Percentiles rank a stretch among this genome's conserved stretches.
phyloP scores from a whole-genome alignment of 2,329 filamentous ascomycete species.

The Aspergillus phoenicis region DNA sequence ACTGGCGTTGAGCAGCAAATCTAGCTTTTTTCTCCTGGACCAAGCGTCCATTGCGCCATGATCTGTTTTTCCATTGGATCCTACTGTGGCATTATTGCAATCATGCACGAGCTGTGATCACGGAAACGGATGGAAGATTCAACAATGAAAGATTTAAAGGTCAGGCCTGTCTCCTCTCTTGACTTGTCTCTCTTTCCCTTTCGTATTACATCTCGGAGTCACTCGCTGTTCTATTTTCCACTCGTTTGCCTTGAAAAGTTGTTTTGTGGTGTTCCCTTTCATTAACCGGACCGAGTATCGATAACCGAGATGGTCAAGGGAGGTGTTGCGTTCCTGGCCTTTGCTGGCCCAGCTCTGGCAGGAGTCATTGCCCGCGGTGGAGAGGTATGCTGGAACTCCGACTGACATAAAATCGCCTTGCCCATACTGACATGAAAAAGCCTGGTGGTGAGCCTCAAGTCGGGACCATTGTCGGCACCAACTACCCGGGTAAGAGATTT shows the following conservation, averaged over 20 bases:
- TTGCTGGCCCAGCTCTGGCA: slow-evolving; percentile 40
- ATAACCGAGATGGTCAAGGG: slow-evolving; percentile 39
- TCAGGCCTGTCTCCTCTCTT: slow-evolving; percentile 12
- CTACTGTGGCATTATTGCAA: slow-evolving; percentile 31
- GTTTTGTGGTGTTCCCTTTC: slow-evolving; percentile 19
- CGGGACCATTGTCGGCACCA: slow-evolving; percentile 1
- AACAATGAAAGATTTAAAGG: slow-evolving; percentile 31
- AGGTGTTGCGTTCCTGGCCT: slow-evolving; percentile 38
- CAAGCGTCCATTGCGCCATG: slow-evolving; percentile 7
- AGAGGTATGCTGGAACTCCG: slow-evolving; percentile 3
- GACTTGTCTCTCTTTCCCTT: slow-evolving; percentile 12
- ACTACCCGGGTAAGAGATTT: not conserved
- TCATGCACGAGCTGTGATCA: slow-evolving; percentile 20
- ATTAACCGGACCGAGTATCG: slow-evolving; percentile 15
- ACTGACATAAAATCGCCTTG: not conserved
- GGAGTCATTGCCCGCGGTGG: slow-evolving; percentile 32
- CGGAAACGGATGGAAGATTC: slow-evolving; percentile 17
- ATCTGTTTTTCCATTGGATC: slow-evolving; percentile 27
- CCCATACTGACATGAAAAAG: not conserved
- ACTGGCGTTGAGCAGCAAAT: slow-evolving; percentile 1
- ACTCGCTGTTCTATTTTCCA: slow-evolving; percentile 26
- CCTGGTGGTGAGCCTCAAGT: too few species aligned
- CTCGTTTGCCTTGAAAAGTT: slow-evolving; percentile 25
- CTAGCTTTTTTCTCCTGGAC: slow-evolving; percentile 16
- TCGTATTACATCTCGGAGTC: slow-evolving; percentile 24